phyloP scores from a whole-genome alignment of 768 basidiomycete genomes.

The Ramaria rubella region DNA sequence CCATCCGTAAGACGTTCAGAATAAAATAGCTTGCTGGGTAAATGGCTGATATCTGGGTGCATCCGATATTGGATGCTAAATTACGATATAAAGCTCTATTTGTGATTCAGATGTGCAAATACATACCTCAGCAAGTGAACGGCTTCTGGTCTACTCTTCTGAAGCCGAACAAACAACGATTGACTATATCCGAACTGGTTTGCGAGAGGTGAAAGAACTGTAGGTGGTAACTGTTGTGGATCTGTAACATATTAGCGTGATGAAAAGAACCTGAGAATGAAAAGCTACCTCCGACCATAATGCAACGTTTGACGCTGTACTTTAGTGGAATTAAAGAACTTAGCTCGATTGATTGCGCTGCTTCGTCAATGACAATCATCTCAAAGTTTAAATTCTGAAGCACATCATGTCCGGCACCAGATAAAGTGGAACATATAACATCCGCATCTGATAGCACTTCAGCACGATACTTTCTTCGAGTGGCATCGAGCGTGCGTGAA shows the following conservation, averaged over 20 bases:
- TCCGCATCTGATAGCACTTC: slow-evolving; percentile 85
- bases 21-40: slow-evolving; percentile 90
- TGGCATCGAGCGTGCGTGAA: slow-evolving; percentile 73
- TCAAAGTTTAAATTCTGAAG: slow-evolving; percentile 84
- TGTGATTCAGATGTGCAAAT: neutral
- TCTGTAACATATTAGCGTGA: slow-evolving; percentile 34
- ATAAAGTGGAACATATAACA: slow-evolving; percentile 89
- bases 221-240: slow-evolving; percentile 94
- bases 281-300: slow-evolving; percentile 81
- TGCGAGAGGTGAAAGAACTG: slow-evolving; percentile 64
- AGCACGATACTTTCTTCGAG: slow-evolving; percentile 61
- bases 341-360: slow-evolving; percentile 93
- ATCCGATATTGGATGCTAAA: slow-evolving; percentile 97
- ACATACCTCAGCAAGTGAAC: slow-evolving; percentile 83
- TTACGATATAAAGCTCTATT: neutral
- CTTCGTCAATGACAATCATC: slow-evolving; percentile 96
- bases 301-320: slow-evolving; percentile 72
- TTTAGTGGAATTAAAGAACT: slow-evolving; percentile 93
- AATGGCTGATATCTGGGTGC: slow-evolving; percentile 90
- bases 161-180: slow-evolving; percentile 87
- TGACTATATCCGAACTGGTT: slow-evolving; percentile 74
- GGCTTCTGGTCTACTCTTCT: slow-evolving; percentile 69
- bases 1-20: slow-evolving; percentile 74
- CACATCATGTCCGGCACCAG: slow-evolving; percentile 87
- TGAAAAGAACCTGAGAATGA: neutral